phyloP scores from a whole-genome alignment of 352 stramenopile genomes.

The Pythium chondricola region DNA sequence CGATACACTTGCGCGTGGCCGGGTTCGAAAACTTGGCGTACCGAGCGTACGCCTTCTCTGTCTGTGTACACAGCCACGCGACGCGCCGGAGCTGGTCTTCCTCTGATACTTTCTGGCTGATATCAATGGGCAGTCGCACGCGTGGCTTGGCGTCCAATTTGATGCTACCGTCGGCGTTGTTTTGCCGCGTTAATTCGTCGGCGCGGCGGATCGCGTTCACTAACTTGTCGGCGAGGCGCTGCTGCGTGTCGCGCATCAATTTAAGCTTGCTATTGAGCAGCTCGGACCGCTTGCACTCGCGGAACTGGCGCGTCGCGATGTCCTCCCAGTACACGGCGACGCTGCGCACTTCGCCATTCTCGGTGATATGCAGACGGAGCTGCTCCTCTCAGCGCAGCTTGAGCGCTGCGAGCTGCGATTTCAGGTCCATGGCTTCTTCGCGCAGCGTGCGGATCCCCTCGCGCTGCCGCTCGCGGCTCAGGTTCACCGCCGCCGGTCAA shows the following conservation, averaged over 20 bases:
- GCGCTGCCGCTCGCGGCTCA: constrained; percentile 14
- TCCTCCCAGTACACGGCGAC: constrained; percentile 11
- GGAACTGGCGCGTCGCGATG: constrained; percentile 13
- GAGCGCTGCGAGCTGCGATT: constrained; percentile 11
- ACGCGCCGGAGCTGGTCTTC: constrained; percentile 12
- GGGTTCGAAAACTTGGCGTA: neutral
- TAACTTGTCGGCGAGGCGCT: constrained; percentile 7
- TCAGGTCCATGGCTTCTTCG: constrained; percentile 12
- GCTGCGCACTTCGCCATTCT: neutral
- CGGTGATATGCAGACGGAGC: neutral
- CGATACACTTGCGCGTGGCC: neutral
- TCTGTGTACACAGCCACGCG: constrained; percentile 1
- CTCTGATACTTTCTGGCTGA: constrained; percentile 4
- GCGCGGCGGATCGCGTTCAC: constrained; percentile 1
- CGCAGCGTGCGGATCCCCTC: constrained; percentile 17
- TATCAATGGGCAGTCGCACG: constrained; percentile 10
- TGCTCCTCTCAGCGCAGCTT: constrained; percentile 6
- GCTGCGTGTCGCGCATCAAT: constrained; percentile 3
- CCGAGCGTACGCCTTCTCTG: neutral
- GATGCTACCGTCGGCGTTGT: neutral
- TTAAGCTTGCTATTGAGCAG: constrained; percentile 11
- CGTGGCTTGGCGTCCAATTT: neutral
- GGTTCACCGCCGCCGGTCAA: constrained; percentile 3
- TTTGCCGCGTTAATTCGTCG: neutral
- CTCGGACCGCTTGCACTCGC: constrained; percentile 1